Evolutionary conservation across 2,329 filamentous ascomycete genomes (phyloP), one percentile per base, ranked within the genome.

Genomic region (Ophiocordyceps camponoti-floridani): DNA sequence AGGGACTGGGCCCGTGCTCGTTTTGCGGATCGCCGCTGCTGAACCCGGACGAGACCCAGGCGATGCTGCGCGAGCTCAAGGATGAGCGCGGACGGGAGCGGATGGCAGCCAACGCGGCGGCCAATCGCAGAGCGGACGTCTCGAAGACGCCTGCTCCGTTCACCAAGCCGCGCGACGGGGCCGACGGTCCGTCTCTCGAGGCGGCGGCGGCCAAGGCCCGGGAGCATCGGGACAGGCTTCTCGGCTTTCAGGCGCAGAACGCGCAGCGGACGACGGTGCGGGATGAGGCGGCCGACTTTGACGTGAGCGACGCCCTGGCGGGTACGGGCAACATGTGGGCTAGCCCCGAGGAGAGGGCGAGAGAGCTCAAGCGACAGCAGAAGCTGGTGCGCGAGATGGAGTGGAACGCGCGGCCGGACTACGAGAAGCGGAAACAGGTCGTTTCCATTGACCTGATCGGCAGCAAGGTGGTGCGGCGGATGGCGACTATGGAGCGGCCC

Each of bases 1-100:
- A 98, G 62, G 91, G 91, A 0, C 70, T 96, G 1, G 89, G 89
- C 0, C 89, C 89, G 0, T 98, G 91, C 60, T 95, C 89, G 0
- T 95, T 84, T 56, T 98, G 91, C 64, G 78, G 79, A 0, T 70
- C 73, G 0, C 77, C 85, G 0, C 67, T 98, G 0, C 66, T 98
- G 8, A 79, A 72, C 28, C 59, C 75, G 0, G 65, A 73, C 4
- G 87, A 96, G 45, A 76, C 94, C 10, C 82, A 93, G 54, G 77
- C 74, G 31, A 94, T 98, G 76, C 82, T 96, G 43, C 73, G 75
- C 26, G 80, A 89, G 53, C 70, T 98, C 12, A 79, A 80, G 37
- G 82, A 85, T 44, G 89, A 96, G 63, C 77, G 88, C 5, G 89
- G 88, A 2, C 77, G 81, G 46, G 89, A 95, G 64, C 83, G 79